Evolutionary conservation across 345 rosid species (phyloP).

Genomic region (Schrenkiella parvula): DNA sequence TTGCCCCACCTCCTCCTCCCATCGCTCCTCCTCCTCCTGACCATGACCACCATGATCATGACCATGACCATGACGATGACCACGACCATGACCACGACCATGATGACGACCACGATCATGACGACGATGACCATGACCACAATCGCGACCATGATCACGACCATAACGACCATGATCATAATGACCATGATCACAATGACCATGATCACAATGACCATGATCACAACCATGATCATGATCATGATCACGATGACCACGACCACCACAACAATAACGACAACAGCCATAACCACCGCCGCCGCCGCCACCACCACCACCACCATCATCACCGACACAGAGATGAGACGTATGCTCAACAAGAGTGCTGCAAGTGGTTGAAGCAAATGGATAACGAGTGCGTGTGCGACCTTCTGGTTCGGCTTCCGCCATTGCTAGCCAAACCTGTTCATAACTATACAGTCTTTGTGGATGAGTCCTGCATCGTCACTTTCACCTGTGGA

Average conservation of each 20-base stretch:
- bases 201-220: background rate
- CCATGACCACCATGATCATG: conserved; percentile 1
- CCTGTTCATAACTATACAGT: conserved; percentile 60
- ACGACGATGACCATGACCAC: background rate
- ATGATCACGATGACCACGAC: background rate
- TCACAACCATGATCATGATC: background rate
- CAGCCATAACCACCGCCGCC: background rate
- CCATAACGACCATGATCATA: background rate
- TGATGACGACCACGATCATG: background rate
- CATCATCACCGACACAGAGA: conserved; percentile 6
- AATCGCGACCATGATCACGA: background rate
- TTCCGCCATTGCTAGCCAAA: conserved; percentile 68
- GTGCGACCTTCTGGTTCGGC: conserved; percentile 64
- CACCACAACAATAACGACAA: conserved; percentile 11
- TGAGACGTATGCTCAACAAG: conserved; percentile 34
- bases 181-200: background rate
- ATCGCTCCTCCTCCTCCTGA: conserved; percentile 20
- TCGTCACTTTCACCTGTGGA: conserved; percentile 46
- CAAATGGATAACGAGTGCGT: conserved; percentile 69
- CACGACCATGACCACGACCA: background rate
- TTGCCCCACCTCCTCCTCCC: conserved; percentile 29
- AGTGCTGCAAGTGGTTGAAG: conserved; percentile 79
- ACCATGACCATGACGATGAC: background rate
- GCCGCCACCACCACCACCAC: conserved; percentile 22
- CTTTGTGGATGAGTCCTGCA: conserved; percentile 49